Percentiles rank a stretch among this genome's conserved stretches.
phyloP scores from a whole-genome alignment of 2,329 filamentous ascomycete genomes.

The Cadophora malorum region DNA sequence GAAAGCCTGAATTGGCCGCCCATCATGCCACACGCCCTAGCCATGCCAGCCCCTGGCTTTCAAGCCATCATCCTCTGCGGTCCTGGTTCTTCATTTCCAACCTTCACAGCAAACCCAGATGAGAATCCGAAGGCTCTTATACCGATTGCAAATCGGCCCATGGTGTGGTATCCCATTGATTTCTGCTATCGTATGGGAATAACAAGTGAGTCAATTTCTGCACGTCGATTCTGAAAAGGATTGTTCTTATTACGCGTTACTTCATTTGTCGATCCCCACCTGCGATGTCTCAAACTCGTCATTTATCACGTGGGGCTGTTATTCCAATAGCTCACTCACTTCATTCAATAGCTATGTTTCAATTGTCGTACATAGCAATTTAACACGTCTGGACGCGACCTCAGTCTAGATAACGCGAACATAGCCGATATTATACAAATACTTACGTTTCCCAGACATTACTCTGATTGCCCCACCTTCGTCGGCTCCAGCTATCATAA shows the following conservation, averaged over 20 bases:
- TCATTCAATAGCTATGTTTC: neutral
- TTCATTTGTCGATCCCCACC: neutral
- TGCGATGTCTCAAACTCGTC: conserved; percentile 10
- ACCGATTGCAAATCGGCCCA: conserved; percentile 83
- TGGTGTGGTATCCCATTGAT: conserved; percentile 89
- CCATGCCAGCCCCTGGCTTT: conserved; percentile 76
- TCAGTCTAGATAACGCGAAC: neutral
- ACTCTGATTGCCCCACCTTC: conserved; percentile 69
- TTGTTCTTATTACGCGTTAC: neutral
- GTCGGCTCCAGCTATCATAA: conserved; percentile 69
- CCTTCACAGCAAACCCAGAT: conserved; percentile 80
- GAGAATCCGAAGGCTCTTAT: conserved; percentile 83
- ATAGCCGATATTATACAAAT: conserved; percentile 7
- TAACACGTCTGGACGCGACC: conserved; percentile 11
- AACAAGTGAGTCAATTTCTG: conserved; percentile 61
- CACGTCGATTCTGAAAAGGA: conserved; percentile 8
- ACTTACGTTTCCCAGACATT: conserved; percentile 55
- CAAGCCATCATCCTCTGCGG: conserved; percentile 86
- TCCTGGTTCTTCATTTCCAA: conserved; percentile 80
- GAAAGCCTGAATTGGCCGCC: neutral
- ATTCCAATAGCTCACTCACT: neutral
- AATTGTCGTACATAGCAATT: conserved; percentile 16
- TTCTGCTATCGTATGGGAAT: conserved; percentile 85
- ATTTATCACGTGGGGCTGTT: conserved; percentile 11
- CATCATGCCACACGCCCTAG: conserved; percentile 76